Evolutionary conservation across 176 grass and related monocot species (phyloP).

Genomic region (Hordeum marinum): DNA sequence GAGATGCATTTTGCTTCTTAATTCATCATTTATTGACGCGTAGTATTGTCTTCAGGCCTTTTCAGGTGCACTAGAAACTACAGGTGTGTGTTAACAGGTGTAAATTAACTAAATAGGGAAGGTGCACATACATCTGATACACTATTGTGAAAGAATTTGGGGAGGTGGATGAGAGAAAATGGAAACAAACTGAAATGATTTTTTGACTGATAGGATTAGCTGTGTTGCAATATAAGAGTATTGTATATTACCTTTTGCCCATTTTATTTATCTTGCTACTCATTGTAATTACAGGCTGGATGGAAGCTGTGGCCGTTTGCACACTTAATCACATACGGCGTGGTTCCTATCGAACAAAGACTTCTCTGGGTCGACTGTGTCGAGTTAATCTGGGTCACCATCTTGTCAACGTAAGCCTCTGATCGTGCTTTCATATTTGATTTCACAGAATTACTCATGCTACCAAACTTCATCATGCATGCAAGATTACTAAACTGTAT

Average conservation of each 20-base stretch:
- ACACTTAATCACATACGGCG: conserved; percentile 84
- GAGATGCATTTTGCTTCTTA: neutral
- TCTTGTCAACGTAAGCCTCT: conserved; percentile 79
- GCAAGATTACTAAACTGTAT: neutral
- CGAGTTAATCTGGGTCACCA: conserved; percentile 94
- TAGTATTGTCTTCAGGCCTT: neutral
- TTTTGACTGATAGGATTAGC: neutral
- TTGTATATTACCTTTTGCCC: neutral
- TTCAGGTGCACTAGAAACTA: neutral
- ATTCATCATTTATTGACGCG: neutral
- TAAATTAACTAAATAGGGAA: neutral
- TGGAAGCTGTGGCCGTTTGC: conserved; percentile 99
- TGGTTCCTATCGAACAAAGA: conserved; percentile 87
- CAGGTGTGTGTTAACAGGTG: neutral
- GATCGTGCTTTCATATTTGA: neutral
- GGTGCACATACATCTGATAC: neutral
- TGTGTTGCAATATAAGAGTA: neutral
- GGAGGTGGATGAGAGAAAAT: neutral
- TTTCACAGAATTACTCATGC: neutral
- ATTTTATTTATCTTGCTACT: neutral
- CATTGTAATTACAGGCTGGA: conserved; percentile 57
- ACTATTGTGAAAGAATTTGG: neutral
- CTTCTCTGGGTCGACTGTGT: conserved; percentile 96
- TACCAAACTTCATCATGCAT: neutral
- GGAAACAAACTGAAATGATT: neutral